A percentile compares a stretch with the other conserved stretches of the same genome.
phyloP scores from a whole-genome alignment of 371 early-diverging fungal genomes.

The Edhazardia aedis region DNA sequence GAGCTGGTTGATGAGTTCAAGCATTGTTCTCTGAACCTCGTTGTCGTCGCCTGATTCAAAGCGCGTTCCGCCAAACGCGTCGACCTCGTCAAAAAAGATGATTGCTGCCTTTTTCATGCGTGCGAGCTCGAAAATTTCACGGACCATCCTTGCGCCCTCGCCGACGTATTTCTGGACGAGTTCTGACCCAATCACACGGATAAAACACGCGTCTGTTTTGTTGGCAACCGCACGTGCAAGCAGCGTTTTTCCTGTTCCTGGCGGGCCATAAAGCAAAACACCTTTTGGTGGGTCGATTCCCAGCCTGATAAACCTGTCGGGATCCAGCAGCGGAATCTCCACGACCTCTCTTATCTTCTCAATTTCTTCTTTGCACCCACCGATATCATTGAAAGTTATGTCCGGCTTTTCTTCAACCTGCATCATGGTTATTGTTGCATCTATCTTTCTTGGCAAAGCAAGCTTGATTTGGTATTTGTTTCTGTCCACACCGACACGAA shows the following conservation, averaged over 20 bases:
- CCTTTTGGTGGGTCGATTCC: slow-evolving; percentile 93
- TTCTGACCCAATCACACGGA: slow-evolving; percentile 96
- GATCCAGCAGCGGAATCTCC: slow-evolving; percentile 72
- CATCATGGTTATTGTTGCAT: slow-evolving; percentile 97
- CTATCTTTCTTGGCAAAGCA: slow-evolving; percentile 95
- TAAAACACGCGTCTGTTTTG: slow-evolving; percentile 93
- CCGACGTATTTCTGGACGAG: slow-evolving; percentile 96
- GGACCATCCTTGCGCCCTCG: slow-evolving; percentile 96
- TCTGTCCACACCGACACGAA: slow-evolving; percentile 95
- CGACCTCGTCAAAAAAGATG: slow-evolving; percentile 99
- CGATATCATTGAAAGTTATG: slow-evolving; percentile 92
- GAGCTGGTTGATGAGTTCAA: slow-evolving; percentile 94
- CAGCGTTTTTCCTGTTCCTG: slow-evolving; percentile 99
- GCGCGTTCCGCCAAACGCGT: slow-evolving; percentile 92
- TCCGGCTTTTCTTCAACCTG: slow-evolving; percentile 99
- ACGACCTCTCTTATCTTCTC: slow-evolving; percentile 97
- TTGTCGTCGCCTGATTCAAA: slow-evolving; percentile 93
- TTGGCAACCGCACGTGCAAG: slow-evolving; percentile 96
- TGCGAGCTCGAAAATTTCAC: slow-evolving; percentile 97
- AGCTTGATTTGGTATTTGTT: slow-evolving; percentile 92
- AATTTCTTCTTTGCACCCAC: slow-evolving; percentile 97
- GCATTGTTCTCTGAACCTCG: slow-evolving; percentile 97
- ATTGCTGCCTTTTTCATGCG: slow-evolving; percentile 91
- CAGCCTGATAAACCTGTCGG: slow-evolving; percentile 68
- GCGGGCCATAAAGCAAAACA: slow-evolving; percentile 86